phyloP scores from a whole-genome alignment of 1,284 basidiomycete species.

The Ganoderma lingzhi region DNA sequence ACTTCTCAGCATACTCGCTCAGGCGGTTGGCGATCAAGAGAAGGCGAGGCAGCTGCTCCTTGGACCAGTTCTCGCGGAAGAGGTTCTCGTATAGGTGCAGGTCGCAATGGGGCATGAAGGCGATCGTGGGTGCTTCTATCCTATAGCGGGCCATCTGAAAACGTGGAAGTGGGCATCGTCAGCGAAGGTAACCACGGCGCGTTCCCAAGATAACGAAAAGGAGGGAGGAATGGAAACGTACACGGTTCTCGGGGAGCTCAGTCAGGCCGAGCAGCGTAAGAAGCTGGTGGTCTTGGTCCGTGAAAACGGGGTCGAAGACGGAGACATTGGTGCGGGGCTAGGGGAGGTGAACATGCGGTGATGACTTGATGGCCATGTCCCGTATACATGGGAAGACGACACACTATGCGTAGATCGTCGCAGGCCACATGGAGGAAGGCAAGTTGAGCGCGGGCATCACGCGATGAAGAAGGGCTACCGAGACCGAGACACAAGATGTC shows the following conservation, averaged over 20 bases:
- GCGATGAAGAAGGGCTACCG: slow-evolving; percentile 69
- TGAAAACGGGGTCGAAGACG: slow-evolving; percentile 77
- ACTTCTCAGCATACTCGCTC: slow-evolving; percentile 61
- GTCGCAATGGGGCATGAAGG: slow-evolving; percentile 84
- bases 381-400: slow-evolving; percentile 45
- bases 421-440: slow-evolving; percentile 67
- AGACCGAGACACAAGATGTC: slow-evolving; percentile 68
- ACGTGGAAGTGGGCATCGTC: slow-evolving; percentile 10
- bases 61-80: slow-evolving; percentile 67
- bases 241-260: slow-evolving; percentile 59
- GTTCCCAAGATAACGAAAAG: neutral
- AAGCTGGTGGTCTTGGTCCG: slow-evolving; percentile 60
- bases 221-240: slow-evolving; percentile 43
- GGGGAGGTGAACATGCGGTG: slow-evolving; percentile 36
- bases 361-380: slow-evolving; percentile 24
- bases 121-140: slow-evolving; percentile 56
- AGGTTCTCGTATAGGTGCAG: slow-evolving; percentile 71
- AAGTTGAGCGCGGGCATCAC: slow-evolving; percentile 70
- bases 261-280: slow-evolving; percentile 58
- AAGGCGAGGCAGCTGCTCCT: slow-evolving; percentile 45
- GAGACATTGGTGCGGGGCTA: slow-evolving; percentile 59
- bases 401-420: slow-evolving; percentile 60
- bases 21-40: slow-evolving; percentile 57
- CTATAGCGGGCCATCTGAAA: slow-evolving; percentile 43
- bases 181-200: slow-evolving; percentile 14